A percentile compares a stretch with the other conserved stretches of the same genome.
Evolutionary conservation across 2,329 filamentous ascomycete species (phyloP).

Genomic region (Alternaria dauci): DNA sequence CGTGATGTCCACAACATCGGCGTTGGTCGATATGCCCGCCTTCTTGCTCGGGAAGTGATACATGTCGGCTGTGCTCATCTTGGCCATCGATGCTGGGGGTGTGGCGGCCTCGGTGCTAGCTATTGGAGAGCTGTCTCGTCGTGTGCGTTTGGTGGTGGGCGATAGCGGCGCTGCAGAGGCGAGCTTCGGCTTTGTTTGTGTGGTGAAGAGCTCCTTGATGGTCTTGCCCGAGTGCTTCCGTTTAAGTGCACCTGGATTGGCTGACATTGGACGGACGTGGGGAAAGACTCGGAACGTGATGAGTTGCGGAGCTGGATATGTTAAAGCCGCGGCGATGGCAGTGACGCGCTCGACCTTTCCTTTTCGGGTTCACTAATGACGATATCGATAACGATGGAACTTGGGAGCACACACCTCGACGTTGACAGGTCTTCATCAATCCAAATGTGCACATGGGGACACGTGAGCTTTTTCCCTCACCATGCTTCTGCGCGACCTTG

Average conservation of each 20-base stretch:
- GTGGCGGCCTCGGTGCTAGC: constrained; percentile 19
- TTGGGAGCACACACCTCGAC: background rate
- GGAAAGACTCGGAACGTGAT: constrained; percentile 11
- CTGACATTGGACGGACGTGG: constrained; percentile 43
- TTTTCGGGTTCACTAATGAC: constrained; percentile 21
- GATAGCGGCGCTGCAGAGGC: constrained; percentile 36
- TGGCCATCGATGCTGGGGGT: constrained; percentile 18
- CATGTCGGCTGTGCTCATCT: constrained; percentile 47
- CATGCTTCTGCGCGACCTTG: background rate
- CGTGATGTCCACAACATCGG: constrained; percentile 40
- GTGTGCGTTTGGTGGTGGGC: constrained; percentile 43
- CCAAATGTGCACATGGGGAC: background rate
- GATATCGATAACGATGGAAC: constrained; percentile 21
- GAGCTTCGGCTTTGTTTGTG: constrained; percentile 45
- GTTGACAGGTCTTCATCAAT: background rate
- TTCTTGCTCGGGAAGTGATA: constrained; percentile 48
- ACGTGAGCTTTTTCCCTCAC: background rate
- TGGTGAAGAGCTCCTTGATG: constrained; percentile 48
- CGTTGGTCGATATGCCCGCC: constrained; percentile 19
- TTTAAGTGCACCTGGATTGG: constrained; percentile 44
- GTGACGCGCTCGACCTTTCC: constrained; percentile 38
- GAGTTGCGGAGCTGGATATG: constrained; percentile 26
- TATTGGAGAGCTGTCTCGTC: constrained; percentile 36
- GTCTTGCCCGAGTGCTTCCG: constrained; percentile 49
- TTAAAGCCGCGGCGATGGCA: constrained; percentile 30